Percentiles rank a stretch among this genome's conserved stretches.
These are phyloP conservation scores for Nasturtium officinale DNA, from an alignment of 345 rosid genomes.

Conservation along the genomic window DNA sequence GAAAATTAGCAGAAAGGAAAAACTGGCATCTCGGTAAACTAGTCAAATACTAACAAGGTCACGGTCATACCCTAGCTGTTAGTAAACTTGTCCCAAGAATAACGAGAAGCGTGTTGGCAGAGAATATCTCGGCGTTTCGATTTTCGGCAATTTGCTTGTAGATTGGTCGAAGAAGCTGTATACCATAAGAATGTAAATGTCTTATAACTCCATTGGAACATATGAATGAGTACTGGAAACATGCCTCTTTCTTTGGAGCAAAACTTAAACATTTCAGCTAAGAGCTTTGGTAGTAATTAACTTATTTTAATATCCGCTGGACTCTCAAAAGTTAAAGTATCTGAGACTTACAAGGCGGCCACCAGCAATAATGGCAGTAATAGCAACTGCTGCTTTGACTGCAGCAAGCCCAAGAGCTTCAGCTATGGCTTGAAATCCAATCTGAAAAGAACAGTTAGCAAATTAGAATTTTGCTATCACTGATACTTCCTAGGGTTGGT, in stretches of 20 bases:
- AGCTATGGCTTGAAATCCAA: constrained; percentile 96
- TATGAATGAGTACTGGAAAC: constrained; percentile 12
- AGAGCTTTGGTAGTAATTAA: constrained; percentile 15
- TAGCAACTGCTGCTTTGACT: constrained; percentile 93
- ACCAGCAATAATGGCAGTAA: constrained; percentile 93
- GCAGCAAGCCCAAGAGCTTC: constrained; percentile 99
- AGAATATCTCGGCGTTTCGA: constrained; percentile 97
- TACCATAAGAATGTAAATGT: constrained; percentile 11
- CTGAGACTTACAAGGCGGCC: constrained; percentile 83
- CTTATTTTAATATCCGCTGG: constrained; percentile 19
- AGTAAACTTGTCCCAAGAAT: constrained; percentile 98
- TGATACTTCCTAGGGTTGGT: constrained; percentile 13
- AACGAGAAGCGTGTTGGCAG: constrained; percentile 94
- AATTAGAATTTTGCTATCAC: constrained; percentile 26
- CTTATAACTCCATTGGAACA: constrained; percentile 20
- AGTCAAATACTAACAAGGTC: constrained; percentile 35
- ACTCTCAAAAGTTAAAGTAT: constrained; percentile 16
- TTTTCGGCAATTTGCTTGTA: constrained; percentile 97
- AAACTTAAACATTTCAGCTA: constrained; percentile 23
- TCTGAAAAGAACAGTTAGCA: constrained; percentile 53
- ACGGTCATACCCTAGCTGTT: constrained; percentile 85
- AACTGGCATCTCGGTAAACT: neutral
- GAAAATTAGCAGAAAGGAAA: constrained; percentile 7
- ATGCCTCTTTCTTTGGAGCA: constrained; percentile 21
- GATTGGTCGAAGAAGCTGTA: constrained; percentile 95